These are phyloP conservation scores for Danielia reshetovae DNA, from an alignment of 805 yeast genomes.

Conservation along the genomic window DNA sequence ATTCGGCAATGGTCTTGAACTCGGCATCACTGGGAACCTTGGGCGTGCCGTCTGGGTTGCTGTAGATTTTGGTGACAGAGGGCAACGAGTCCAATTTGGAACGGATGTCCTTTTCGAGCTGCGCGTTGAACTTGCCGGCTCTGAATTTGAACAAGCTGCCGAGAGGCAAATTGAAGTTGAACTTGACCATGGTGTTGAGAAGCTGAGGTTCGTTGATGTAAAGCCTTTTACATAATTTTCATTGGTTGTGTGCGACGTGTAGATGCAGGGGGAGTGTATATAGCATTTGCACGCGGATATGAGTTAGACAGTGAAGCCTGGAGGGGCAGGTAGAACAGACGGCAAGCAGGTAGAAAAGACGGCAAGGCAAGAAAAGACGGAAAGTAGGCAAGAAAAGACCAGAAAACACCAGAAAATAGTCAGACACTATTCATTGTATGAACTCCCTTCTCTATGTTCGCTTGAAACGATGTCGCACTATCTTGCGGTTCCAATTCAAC, in stretches of 20 bases:
- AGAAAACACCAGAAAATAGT: too few relatives aligned
- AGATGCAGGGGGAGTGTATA: too few relatives aligned
- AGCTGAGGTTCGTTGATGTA: conserved; percentile 6
- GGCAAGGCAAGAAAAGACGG: too few relatives aligned
- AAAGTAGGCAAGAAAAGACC: too few relatives aligned
- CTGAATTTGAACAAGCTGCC: conserved; percentile 35
- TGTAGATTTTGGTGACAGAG: conserved; percentile 60
- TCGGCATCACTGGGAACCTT: conserved; percentile 68
- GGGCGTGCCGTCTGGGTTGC: conserved; percentile 72
- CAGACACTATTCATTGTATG: too few relatives aligned
- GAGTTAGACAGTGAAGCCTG: too few relatives aligned
- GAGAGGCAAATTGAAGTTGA: conserved; percentile 40
- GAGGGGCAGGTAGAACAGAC: too few relatives aligned
- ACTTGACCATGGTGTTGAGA: conserved; percentile 27
- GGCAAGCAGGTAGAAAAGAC: too few relatives aligned
- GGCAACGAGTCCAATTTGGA: conserved; percentile 59
- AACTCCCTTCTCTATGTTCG: too few relatives aligned
- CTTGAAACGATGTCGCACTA: too few relatives aligned
- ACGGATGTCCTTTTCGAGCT: conserved; percentile 60
- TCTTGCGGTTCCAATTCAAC: too few relatives aligned
- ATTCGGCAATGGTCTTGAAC: conserved; percentile 66
- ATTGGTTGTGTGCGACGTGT: conserved; percentile 8
- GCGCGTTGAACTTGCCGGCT: conserved; percentile 38
- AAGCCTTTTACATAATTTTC: conserved; percentile 7
- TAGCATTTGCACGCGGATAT: too few relatives aligned